Evolutionary conservation across 2,329 filamentous ascomycete species (phyloP), one percentile per base, ranked within the genome.

Genomic region (Trichoderma guizhouense): DNA sequence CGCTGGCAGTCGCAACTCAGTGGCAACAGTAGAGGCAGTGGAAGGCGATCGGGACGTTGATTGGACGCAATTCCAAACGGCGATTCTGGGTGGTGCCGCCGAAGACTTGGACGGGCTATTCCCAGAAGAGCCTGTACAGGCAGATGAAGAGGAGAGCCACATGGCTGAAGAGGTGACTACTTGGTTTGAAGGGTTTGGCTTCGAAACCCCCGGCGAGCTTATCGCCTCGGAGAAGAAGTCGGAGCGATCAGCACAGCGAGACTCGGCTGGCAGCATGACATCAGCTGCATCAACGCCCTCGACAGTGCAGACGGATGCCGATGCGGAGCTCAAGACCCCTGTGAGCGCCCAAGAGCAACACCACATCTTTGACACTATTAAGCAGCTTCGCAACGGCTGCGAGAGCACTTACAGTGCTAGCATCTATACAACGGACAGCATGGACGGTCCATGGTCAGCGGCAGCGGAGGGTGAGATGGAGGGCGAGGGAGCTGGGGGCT

Each of bases 41-140:
- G 71, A 82, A 81, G 24, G 82, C 34, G 87, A 88, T 65, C 86
- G 79, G 21, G 84, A 82, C 9, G 79, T 90, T 4, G 88, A 91
- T 81, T 90, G 88, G 88, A 89, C 86, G 7, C 88, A 88, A 4
- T 91, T 90, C 77, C 89, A 91, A 79, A 89, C 90, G 84, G 88
- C 89, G 18, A 89, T 90, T 64, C 80, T 87, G 0, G 88, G 88
- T 55, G 87, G 86, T 6, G 86, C 86, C 2, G 86, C 86, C 34
- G 87, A 88, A 24, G 87, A 88, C 12, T 53, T 72, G 51, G 64
- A 60, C 7, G 60, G 43, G 21, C 21, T 72, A 12, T 66, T 72
- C 53, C 61, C 69, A 7, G 62, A 63, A 15, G 82, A 86, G 55
- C 18, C 11, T 18, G 30, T 53, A 15, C 36, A 18, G 24, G 28